A percentile compares a stretch with the other conserved stretches of the same genome.
Evolutionary conservation across 306 rosid genomes (phyloP).

Genomic region (Elaeagnus macrophylla): DNA sequence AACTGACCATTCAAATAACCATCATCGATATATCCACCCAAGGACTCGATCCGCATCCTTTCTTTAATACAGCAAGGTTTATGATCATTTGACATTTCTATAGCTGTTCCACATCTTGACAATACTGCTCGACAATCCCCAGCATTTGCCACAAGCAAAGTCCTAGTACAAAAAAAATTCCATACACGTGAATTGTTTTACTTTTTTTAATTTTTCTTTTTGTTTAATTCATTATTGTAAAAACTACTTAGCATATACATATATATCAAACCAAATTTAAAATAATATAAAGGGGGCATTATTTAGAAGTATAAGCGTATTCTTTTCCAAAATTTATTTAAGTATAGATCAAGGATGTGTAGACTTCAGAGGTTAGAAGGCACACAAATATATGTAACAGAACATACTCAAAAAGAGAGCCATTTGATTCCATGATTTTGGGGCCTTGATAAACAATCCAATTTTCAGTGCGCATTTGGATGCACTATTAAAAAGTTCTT

Average conservation of each 20-base stretch:
- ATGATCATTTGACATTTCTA: conserved; percentile 84
- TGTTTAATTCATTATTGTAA: too few species aligned
- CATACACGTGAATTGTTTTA: too few species aligned
- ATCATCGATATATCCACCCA: conserved; percentile 67
- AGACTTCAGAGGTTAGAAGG: too few species aligned
- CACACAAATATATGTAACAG: neutral
- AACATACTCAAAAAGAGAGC: neutral
- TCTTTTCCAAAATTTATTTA: neutral
- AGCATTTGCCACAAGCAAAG: conserved; percentile 91
- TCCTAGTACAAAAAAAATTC: conserved; percentile 37
- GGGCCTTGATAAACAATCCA: neutral
- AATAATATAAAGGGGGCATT: too few species aligned
- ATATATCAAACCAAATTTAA: too few species aligned
- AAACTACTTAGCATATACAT: too few species aligned
- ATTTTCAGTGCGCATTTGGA: too few species aligned
- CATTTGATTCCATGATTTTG: neutral
- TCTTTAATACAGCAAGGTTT: conserved; percentile 64
- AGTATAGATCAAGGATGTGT: neutral
- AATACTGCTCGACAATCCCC: conserved; percentile 93
- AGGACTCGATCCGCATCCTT: conserved; percentile 55
- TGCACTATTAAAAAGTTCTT: too few species aligned
- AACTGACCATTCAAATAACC: conserved; percentile 70
- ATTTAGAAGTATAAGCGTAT: neutral
- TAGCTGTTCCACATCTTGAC: conserved; percentile 57
- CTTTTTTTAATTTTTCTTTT: too few species aligned